Evolutionary conservation across 345 rosid species (phyloP).

Genomic region (Citrus mangshanensis): DNA sequence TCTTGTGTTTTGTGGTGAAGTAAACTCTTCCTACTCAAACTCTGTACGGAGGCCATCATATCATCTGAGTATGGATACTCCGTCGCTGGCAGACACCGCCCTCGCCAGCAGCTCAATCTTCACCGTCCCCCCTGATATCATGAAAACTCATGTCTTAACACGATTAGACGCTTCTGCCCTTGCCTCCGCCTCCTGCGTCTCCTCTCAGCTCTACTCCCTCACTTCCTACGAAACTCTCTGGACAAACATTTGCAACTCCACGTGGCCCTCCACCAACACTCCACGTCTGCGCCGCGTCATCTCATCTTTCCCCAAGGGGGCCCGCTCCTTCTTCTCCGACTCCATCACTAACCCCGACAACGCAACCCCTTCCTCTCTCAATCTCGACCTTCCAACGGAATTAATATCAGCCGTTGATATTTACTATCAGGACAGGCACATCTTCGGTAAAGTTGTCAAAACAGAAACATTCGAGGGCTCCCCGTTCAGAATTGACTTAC

Average conservation of each 20-base stretch:
- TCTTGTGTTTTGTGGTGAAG: no score
- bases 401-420: conserved; percentile 78
- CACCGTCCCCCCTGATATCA: no score
- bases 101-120: no score
- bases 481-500: conserved; percentile 65
- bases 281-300: no score
- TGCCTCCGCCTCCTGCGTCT: conserved; percentile 22
- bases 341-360: conserved; percentile 35
- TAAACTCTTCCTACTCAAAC: no score
- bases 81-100: no score
- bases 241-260: conserved; percentile 31
- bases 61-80: no score
- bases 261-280: conserved; percentile 67
- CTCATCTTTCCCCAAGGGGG: no score
- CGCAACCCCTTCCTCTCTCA: not conserved
- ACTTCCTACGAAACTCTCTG: conserved; percentile 25
- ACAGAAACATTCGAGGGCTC: conserved; percentile 60
- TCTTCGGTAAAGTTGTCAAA: conserved; percentile 49
- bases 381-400: conserved; percentile 18
- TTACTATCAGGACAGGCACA: conserved; percentile 32
- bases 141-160: no score
- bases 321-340: conserved; percentile 52
- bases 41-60: no score
- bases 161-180: no score
- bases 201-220: conserved; percentile 48